phyloP scores from a whole-genome alignment of 768 basidiomycete genomes.

The Cystoderma amianthinum region DNA sequence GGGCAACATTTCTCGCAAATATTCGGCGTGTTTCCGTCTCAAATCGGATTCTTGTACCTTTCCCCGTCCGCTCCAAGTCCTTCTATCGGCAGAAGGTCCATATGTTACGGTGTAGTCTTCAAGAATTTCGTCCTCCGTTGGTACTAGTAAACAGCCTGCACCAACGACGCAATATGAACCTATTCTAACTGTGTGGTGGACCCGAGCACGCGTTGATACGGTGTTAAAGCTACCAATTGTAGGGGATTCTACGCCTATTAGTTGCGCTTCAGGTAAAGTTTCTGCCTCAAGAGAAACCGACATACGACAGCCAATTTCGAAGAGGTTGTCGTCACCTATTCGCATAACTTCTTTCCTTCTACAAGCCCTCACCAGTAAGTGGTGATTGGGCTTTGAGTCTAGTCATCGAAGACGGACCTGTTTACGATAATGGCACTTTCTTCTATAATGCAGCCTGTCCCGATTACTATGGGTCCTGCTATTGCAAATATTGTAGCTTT shows the following conservation, averaged over 20 bases:
- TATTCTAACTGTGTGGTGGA: slow-evolving; percentile 78
- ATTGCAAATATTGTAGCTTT: slow-evolving; percentile 92
- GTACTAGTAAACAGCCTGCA: slow-evolving; percentile 72
- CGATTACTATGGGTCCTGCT: slow-evolving; percentile 86
- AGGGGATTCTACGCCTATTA: slow-evolving; percentile 78
- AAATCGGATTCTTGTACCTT: slow-evolving; percentile 79
- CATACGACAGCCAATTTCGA: slow-evolving; percentile 91
- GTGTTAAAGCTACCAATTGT: slow-evolving; percentile 83
- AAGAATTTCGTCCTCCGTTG: slow-evolving; percentile 70
- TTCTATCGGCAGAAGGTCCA: slow-evolving; percentile 65
- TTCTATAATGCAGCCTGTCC: slow-evolving; percentile 84
- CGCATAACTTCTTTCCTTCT: slow-evolving; percentile 83
- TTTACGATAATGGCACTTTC: slow-evolving; percentile 90
- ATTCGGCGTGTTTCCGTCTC: slow-evolving; percentile 84
- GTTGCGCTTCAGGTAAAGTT: not conserved
- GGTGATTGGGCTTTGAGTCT: not conserved
- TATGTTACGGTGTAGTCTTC: slow-evolving; percentile 83
- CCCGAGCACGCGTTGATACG: slow-evolving; percentile 75
- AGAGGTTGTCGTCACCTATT: slow-evolving; percentile 90
- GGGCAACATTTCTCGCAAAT: slow-evolving; percentile 85
- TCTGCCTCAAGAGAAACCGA: slow-evolving; percentile 10
- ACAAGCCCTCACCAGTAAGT: not conserved
- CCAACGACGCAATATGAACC: slow-evolving; percentile 80
- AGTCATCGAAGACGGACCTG: slow-evolving; percentile 34
- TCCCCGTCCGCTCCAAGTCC: slow-evolving; percentile 83